Conservation (phyloP, 441 rosid genomes). For the Lagerstroemia fauriei region DNA sequence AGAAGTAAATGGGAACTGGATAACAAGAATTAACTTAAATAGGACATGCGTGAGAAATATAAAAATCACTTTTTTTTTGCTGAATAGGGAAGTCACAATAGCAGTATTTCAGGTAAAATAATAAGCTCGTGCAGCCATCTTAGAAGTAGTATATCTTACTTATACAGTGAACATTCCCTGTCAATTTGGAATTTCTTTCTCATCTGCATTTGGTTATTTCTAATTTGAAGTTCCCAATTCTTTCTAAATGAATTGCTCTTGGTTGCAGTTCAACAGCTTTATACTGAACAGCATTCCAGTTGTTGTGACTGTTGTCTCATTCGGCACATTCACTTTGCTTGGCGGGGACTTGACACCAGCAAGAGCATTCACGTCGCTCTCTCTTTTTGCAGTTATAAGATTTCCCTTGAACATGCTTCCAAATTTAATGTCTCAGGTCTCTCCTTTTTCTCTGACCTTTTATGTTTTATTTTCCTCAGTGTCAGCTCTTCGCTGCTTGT, state of each 20-base stretch:
- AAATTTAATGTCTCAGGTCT: constrained; percentile 25
- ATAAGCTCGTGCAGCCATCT: neutral
- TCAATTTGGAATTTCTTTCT: neutral
- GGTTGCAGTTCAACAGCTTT: constrained; percentile 29
- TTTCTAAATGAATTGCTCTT: constrained; percentile 5
- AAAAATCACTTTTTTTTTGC: neutral
- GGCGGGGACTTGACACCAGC: constrained; percentile 34
- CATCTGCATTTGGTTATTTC: neutral
- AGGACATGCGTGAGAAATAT: neutral
- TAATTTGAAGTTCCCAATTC: neutral
- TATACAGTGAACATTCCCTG: neutral
- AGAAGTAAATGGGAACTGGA: neutral
- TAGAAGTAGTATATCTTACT: neutral
- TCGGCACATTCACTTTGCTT: constrained; percentile 30
- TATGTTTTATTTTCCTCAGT: neutral
- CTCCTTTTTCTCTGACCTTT: neutral
- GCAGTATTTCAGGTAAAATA: neutral
- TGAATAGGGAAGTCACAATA: neutral
- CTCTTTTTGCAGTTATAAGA: constrained; percentile 27
- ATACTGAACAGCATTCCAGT: constrained; percentile 28
- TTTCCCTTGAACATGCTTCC: constrained; percentile 31
- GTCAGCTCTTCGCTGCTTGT: neutral
- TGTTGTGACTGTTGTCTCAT: constrained; percentile 26
- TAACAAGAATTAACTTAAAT: neutral
- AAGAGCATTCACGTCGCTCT: constrained; percentile 27